phyloP scores from a whole-genome alignment of 2,329 filamentous ascomycete species.

The Berkeleyomyces rouxiae region DNA sequence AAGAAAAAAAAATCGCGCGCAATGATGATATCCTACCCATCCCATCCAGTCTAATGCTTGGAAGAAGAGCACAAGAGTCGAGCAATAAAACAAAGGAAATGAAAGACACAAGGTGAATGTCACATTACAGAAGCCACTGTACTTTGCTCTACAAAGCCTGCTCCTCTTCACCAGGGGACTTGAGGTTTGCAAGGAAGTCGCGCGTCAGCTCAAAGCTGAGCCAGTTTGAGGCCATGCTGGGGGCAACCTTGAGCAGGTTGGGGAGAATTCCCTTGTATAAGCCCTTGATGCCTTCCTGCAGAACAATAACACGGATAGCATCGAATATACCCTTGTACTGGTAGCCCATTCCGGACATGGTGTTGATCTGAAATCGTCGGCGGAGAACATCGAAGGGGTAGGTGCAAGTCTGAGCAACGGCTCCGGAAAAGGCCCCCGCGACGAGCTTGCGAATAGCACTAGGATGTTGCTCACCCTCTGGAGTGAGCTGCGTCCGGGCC shows the following conservation, averaged over 20 bases:
- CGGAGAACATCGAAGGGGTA: constrained; percentile 97
- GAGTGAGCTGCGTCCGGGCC: constrained; percentile 67
- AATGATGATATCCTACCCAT: background rate
- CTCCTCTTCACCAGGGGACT: constrained; percentile 24
- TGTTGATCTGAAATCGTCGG: constrained; percentile 93
- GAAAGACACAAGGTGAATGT: background rate
- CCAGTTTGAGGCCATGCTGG: constrained; percentile 98
- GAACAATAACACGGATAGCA: constrained; percentile 64
- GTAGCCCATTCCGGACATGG: constrained; percentile 97
- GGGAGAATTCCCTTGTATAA: constrained; percentile 94
- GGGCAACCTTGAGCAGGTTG: constrained; percentile 90
- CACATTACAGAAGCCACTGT: background rate
- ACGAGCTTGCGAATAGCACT: constrained; percentile 62
- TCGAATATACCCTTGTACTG: constrained; percentile 79
- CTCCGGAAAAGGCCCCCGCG: constrained; percentile 87
- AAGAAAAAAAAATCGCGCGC: background rate
- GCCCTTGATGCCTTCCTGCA: constrained; percentile 67
- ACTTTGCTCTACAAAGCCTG: constrained; percentile 10
- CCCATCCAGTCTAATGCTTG: background rate
- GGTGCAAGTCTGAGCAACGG: constrained; percentile 91
- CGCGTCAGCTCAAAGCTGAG: constrained; percentile 88
- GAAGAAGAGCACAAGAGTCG: background rate
- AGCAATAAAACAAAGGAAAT: background rate
- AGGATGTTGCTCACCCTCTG: constrained; percentile 74
- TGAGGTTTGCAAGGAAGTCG: constrained; percentile 59